Percentiles rank a stretch among this genome's conserved stretches.
Evolutionary conservation across 2,329 filamentous ascomycete genomes (phyloP).

Genomic region (Westerdykella ornata): DNA sequence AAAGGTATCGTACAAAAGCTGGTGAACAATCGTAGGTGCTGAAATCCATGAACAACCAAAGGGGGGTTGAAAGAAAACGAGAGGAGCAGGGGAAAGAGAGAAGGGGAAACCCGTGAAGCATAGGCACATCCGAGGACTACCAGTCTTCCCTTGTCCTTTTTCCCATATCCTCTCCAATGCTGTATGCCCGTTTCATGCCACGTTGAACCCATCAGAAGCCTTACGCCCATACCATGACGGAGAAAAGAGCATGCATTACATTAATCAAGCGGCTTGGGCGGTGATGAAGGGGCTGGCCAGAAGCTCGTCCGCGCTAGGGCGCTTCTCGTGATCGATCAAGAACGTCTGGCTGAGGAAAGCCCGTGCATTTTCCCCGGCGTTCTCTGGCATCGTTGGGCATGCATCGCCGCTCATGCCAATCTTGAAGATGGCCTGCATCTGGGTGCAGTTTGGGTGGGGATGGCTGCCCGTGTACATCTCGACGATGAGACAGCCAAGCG

Average conservation of each 20-base stretch:
- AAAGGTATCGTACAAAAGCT: slow-evolving; percentile 5
- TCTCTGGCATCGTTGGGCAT: slow-evolving; percentile 79
- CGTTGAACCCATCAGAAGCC: slow-evolving; percentile 4
- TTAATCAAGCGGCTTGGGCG: slow-evolving; percentile 47
- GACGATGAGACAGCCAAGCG: slow-evolving; percentile 88
- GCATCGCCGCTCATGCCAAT: slow-evolving; percentile 79
- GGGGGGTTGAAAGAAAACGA: not conserved
- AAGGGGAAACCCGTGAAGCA: slow-evolving; percentile 1
- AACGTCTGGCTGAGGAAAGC: slow-evolving; percentile 84
- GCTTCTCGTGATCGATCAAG: slow-evolving; percentile 87
- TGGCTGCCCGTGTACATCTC: slow-evolving; percentile 99
- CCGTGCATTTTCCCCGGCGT: slow-evolving; percentile 75
- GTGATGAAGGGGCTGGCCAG: slow-evolving; percentile 76
- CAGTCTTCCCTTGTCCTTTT: not conserved
- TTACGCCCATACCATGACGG: slow-evolving; percentile 1
- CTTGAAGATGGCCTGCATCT: slow-evolving; percentile 97
- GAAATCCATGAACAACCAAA: not conserved
- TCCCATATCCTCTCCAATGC: slow-evolving; percentile 2
- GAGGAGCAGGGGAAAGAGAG: not conserved
- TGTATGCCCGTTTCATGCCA: slow-evolving; percentile 7
- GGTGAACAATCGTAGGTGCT: not conserved
- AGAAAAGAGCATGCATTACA: slow-evolving; percentile 2
- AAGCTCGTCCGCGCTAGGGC: slow-evolving; percentile 86
- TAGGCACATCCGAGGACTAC: not conserved
- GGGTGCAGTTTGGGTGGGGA: slow-evolving; percentile 93